Conservation (phyloP, 2,329 filamentous ascomycete genomes). For the Colletotrichum trifolii region DNA sequence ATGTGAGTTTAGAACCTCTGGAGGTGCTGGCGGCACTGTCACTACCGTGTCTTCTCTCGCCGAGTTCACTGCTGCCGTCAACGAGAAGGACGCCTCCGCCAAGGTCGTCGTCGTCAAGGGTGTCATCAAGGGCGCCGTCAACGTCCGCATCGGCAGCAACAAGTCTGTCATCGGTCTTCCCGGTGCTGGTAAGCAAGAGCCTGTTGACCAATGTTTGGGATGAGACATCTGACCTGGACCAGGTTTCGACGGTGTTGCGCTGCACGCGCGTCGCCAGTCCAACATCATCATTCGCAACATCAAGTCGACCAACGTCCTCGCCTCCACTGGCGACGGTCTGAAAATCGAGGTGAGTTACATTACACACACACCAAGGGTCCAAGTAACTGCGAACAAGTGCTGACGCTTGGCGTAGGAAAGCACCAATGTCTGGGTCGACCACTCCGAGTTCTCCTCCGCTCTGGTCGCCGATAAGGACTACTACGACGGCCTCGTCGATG, state of each 20-base stretch:
- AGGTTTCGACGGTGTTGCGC: constrained; percentile 46
- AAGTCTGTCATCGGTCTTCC: constrained; percentile 54
- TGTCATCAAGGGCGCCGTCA: constrained; percentile 49
- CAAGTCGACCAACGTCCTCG: constrained; percentile 52
- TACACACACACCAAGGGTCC: accelerated
- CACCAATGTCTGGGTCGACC: constrained; percentile 61
- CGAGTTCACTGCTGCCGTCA: constrained; percentile 56
- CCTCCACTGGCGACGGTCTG: constrained; percentile 55
- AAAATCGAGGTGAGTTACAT: constrained; percentile 35
- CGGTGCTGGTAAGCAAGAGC: constrained; percentile 28
- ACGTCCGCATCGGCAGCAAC: constrained; percentile 54
- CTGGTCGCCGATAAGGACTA: constrained; percentile 53
- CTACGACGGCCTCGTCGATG: constrained; percentile 57
- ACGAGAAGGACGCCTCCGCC: constrained; percentile 47
- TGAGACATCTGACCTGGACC: neutral
- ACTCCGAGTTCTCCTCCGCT: constrained; percentile 53
- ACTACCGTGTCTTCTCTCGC: constrained; percentile 59
- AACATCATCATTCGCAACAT: constrained; percentile 70
- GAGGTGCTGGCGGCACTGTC: constrained; percentile 59
- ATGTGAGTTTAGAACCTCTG: constrained; percentile 52
- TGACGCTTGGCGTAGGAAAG: constrained; percentile 59
- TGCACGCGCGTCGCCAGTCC: constrained; percentile 54
- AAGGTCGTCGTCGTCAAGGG: constrained; percentile 53
- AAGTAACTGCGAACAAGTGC: constrained; percentile 50
- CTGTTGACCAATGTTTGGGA: neutral